Evolutionary conservation across 495 filamentous ascomycete species (phyloP), one percentile per base, ranked within the genome.

Genomic region (Trichocladium uniseriatum): DNA sequence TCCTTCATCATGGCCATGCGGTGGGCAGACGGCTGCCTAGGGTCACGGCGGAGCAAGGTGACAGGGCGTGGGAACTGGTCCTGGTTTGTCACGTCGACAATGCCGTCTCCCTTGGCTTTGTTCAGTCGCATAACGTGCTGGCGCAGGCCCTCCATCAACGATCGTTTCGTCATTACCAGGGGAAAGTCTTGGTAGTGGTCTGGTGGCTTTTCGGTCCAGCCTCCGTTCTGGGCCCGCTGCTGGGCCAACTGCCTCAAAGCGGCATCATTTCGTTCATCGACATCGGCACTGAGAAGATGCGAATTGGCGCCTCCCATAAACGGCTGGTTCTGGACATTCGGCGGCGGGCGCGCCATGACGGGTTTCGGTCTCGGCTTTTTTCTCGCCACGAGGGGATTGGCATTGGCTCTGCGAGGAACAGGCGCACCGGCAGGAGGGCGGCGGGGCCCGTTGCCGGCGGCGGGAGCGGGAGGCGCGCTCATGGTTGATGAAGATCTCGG

Each of bases 1-100:
- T 76, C 73, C 44, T 82, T 78, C 52, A 76, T 75, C 49, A 81
- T 72, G 10, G 65, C 66, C 22, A 69, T 69, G 24, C 70, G 72
- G 9, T 76, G 69, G 13, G 74, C 71, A 6, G 80, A 74, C 36
- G 81, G 79, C 45, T 84, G 76, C 40, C 84, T 77, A n/a, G 91
- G 89, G 62, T 95, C 89, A 8, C 91, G 83, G 31, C 92, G 83
- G 63, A 95, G 89, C 38, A 97, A 68, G 15, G 87, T 77, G 15
- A 98, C 84, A 1, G 92, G 92, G 36, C 88, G 78, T 9, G 84
- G 84, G 57, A 97, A 98, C 45, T 94, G 79, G 2, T 81, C 72
- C 53, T 86, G 79, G 59, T 95, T 76, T 20, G 76, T 75, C 35
- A 84, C 83, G 61, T 95, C 84, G 24, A 94, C 70, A 15, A 63